Percentiles rank a stretch among this genome's conserved stretches.
Conservation (phyloP, 768 basidiomycete genomes). For the Termitomyces sp. region DNA sequence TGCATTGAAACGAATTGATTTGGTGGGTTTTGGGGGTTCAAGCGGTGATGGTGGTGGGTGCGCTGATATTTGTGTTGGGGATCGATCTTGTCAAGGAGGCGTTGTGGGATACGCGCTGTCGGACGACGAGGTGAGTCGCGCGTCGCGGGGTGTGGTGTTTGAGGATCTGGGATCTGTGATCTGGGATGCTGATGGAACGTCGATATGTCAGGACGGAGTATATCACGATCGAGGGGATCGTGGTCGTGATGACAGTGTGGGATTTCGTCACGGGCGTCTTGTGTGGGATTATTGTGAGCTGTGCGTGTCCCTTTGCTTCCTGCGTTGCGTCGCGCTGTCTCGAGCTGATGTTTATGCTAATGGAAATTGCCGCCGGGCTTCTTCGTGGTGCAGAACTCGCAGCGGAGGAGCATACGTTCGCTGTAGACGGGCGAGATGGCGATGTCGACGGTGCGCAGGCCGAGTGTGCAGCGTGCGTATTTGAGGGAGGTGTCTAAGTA, state of each 20-base stretch:
- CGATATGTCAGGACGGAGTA: slow-evolving; percentile 81
- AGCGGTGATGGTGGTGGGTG: slow-evolving; percentile 90
- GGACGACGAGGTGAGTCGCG: slow-evolving; percentile 61
- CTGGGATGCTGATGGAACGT: no score
- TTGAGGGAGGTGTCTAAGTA: slow-evolving; percentile 91
- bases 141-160: not conserved
- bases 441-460: slow-evolving; percentile 88
- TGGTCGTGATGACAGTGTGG: slow-evolving; percentile 89
- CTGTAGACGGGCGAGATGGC: slow-evolving; percentile 79
- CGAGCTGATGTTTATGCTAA: no score
- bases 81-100: slow-evolving; percentile 95
- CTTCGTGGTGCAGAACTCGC: slow-evolving; percentile 96
- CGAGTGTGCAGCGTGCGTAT: slow-evolving; percentile 81
- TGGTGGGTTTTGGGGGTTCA: no score
- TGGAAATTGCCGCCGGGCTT: no score
- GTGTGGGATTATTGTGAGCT: slow-evolving; percentile 89
- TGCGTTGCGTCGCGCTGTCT: no score
- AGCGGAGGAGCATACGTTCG: slow-evolving; percentile 75
- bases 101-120: slow-evolving; percentile 89
- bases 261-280: slow-evolving; percentile 94
- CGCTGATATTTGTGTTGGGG: slow-evolving; percentile 91
- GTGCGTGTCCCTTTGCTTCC: no score
- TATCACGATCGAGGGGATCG: slow-evolving; percentile 78
- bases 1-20: no score
- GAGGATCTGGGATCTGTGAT: no score